Evolutionary conservation across 345 rosid genomes (phyloP).

Genomic region (Boechera stricta): DNA sequence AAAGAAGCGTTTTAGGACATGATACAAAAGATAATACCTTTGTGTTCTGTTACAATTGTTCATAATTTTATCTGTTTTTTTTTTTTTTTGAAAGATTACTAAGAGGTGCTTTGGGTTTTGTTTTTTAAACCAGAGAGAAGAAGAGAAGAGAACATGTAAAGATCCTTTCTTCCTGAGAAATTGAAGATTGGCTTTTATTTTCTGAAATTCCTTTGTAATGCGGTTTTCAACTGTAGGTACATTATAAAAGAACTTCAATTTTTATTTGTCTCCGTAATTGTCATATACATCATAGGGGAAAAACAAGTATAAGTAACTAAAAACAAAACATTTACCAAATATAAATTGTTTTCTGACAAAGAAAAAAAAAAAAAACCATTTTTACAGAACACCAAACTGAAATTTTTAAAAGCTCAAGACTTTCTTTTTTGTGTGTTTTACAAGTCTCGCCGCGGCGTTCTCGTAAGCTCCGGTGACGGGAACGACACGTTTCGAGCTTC

Average conservation of each 20-base stretch:
- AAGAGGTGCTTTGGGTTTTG: constrained; percentile 34
- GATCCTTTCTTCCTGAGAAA: constrained; percentile 32
- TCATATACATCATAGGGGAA: constrained; percentile 6
- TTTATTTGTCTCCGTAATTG: constrained; percentile 15
- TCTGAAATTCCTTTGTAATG: constrained; percentile 8
- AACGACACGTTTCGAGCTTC: constrained; percentile 36
- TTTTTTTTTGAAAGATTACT: neutral
- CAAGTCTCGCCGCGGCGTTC: constrained; percentile 35
- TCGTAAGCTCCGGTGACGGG: constrained; percentile 33
- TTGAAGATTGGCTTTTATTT: neutral
- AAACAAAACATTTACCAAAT: constrained; percentile 17
- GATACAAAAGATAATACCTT: constrained; percentile 1
- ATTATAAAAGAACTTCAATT: constrained; percentile 1
- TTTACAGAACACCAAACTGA: constrained; percentile 34
- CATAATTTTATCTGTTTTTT: constrained; percentile 12
- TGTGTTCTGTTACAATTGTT: constrained; percentile 39
- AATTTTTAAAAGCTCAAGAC: constrained; percentile 8
- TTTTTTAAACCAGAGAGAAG: constrained; percentile 34
- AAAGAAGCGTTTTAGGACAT: constrained; percentile 27
- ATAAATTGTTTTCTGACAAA: neutral
- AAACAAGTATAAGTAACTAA: constrained; percentile 10
- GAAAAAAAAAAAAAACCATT: neutral
- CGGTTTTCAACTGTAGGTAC: constrained; percentile 28
- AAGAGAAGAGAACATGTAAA: constrained; percentile 38
- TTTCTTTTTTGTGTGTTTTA: constrained; percentile 7